A percentile compares a stretch with the other conserved stretches of the same genome.
phyloP scores from a whole-genome alignment of 371 early-diverging fungal genomes.

The Rhizopus microsporus region DNA sequence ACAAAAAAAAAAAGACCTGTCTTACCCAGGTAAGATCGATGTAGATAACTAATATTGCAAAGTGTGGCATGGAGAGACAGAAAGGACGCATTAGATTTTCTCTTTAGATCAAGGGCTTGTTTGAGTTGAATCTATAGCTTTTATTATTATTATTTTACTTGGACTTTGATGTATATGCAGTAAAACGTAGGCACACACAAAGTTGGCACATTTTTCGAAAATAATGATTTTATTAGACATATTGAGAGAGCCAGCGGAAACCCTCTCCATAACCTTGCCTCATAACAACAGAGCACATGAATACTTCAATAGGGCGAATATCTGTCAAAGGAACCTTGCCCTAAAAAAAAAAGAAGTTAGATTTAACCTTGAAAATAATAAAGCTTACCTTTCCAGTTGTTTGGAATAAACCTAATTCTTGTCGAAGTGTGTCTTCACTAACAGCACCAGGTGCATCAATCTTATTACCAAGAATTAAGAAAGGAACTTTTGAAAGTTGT shows the following conservation, averaged over 20 bases:
- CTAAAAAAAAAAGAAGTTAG: slow-evolving; percentile 28
- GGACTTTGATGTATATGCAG: too few species aligned
- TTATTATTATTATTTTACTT: too few species aligned
- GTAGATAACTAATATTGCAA: too few species aligned
- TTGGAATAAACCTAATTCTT: slow-evolving; percentile 86
- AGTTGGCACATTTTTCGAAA: too few species aligned
- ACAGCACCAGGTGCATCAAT: slow-evolving; percentile 95
- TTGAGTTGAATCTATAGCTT: too few species aligned
- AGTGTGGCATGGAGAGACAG: too few species aligned
- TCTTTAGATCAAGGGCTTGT: too few species aligned
- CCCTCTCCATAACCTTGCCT: slow-evolving; percentile 98
- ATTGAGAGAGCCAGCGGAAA: slow-evolving; percentile 92
- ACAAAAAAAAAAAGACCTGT: too few species aligned
- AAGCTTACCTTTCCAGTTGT: slow-evolving; percentile 79
- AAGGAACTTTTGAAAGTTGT: slow-evolving; percentile 88
- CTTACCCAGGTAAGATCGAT: too few species aligned
- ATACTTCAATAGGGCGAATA: slow-evolving; percentile 95
- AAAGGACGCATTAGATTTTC: too few species aligned
- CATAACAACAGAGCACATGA: slow-evolving; percentile 98
- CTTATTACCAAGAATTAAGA: slow-evolving; percentile 97
- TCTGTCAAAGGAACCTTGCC: slow-evolving; percentile 91
- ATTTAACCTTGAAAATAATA: not conserved
- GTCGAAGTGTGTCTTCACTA: slow-evolving; percentile 90
- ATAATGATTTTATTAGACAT: slow-evolving; percentile 56
- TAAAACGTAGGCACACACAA: too few species aligned